phyloP scores from a whole-genome alignment of 2,329 filamentous ascomycete species.

The Fusarium sp. region DNA sequence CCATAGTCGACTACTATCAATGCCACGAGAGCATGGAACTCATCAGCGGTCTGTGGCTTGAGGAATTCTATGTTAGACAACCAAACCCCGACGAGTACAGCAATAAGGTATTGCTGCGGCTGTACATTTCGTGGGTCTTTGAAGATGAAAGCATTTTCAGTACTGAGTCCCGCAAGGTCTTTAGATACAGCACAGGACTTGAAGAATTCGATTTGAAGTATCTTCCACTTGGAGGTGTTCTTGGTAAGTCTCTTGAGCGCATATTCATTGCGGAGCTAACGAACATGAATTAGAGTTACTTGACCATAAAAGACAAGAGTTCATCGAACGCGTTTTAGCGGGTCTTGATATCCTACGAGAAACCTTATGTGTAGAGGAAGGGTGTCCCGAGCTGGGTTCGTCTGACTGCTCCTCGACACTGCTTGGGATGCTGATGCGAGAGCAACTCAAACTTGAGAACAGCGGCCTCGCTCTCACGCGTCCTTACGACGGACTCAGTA shows the following conservation, averaged over 20 bases:
- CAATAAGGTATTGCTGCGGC: too few relatives aligned
- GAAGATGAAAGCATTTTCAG: rapidly evolving
- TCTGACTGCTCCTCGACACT: neutral
- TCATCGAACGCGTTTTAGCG: rapidly evolving
- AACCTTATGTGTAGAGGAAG: rapidly evolving
- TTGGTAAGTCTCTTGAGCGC: neutral
- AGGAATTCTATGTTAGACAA: rapidly evolving
- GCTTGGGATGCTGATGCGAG: neutral
- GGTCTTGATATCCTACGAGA: rapidly evolving
- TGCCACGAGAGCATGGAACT: neutral
- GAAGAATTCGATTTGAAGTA: rapidly evolving
- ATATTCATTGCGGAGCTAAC: too few relatives aligned
- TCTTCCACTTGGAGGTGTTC: rapidly evolving
- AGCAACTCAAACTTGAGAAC: too few relatives aligned
- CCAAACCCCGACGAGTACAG: too few relatives aligned
- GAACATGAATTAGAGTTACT: too few relatives aligned
- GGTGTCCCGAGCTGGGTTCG: rapidly evolving
- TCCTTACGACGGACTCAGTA: too few relatives aligned
- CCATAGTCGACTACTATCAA: slow-evolving; percentile 22
- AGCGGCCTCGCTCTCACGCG: too few relatives aligned
- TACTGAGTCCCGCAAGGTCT: too few relatives aligned
- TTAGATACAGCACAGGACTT: too few relatives aligned
- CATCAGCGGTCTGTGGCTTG: neutral
- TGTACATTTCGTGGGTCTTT: too few relatives aligned
- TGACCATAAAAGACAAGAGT: too few relatives aligned